Evolutionary conservation across 2,329 filamentous ascomycete species (phyloP), one percentile per base, ranked within the genome.

Genomic region (Penicillium occitanis): DNA sequence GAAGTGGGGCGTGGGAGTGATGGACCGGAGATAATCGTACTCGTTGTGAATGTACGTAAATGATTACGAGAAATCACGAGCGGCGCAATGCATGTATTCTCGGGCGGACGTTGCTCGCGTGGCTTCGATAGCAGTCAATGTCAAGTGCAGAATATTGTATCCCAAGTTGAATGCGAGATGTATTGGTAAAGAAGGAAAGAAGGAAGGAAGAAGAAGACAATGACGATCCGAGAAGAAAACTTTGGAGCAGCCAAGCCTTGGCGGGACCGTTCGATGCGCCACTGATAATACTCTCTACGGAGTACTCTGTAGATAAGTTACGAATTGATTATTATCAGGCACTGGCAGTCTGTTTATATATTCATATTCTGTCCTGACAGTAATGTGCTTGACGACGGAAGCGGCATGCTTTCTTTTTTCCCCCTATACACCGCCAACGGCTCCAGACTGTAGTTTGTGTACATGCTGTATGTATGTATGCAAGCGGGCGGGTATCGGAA

Each of bases 401-500:
- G 51, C 28, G 28, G 50, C 14, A 8, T 11, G 35, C 11, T 57
- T 37, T 57, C 5, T 25, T 40, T 57, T 22, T 57, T 40, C 40
- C 40, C 17, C 53, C 5, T 19, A 37, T 37, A 37, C 51, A 57
- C 33, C 53, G 53, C 53, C 53, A 30, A n/a, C 50, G 22, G 30
- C n/a, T 57, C 33, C 7, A 37, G 53, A 51, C 25, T 28, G 1
- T 14, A 14, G 8, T 11, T 25, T 48, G 33, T 35, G 11, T 37
- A 13, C 5, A 10, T 50, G 28, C 46, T 13, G 11, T 19, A 19
- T 28, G 19, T 17, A 30, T 22, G 11, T 7, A 17, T 33, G 48
- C 53, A 57, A 57, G 53, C 53, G 33, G 51, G 53, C 50, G 50
- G 51, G 17, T 55, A 55, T 55, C 51, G 51, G 22, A 50, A 25